Evolutionary conservation across 2,329 filamentous ascomycete genomes (phyloP).

Genomic region (Rhytidhysteron rufulum): DNA sequence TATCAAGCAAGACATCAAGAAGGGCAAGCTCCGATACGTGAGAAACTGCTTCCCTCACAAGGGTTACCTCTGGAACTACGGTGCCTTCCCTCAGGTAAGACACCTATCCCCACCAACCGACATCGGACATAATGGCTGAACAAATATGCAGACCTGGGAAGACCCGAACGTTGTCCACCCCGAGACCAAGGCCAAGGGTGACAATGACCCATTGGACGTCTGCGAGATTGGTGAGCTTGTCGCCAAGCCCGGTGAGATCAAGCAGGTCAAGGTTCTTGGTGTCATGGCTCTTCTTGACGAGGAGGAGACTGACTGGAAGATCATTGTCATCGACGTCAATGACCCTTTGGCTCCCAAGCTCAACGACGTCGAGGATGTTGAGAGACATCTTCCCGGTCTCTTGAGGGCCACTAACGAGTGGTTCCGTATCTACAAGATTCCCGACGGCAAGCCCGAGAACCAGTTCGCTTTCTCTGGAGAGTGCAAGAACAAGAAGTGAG

Average conservation of each 20-base stretch:
- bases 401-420: constrained; percentile 98
- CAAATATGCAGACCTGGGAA: constrained; percentile 79
- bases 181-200: constrained; percentile 99
- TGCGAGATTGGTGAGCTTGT: constrained; percentile 99
- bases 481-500: constrained; percentile 98
- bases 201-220: constrained; percentile 98
- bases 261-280: constrained; percentile 99
- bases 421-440: constrained; percentile 99
- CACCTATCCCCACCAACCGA: constrained; percentile 18
- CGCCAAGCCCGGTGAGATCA: constrained; percentile 91
- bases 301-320: constrained; percentile 99
- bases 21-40: constrained; percentile 98
- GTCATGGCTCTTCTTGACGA: constrained; percentile 99
- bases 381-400: constrained; percentile 94
- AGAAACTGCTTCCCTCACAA: constrained; percentile 99
- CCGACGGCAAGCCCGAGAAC: constrained; percentile 99
- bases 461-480: constrained; percentile 99
- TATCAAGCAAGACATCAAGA: constrained; percentile 99
- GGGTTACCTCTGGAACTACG: constrained; percentile 99
- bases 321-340: constrained; percentile 98
- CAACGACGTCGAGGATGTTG: constrained; percentile 98
- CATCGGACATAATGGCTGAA: constrained; percentile 28
- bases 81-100: constrained; percentile 92
- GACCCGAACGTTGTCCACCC: constrained; percentile 94
- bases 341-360: constrained; percentile 95